Evolutionary conservation across 1,284 basidiomycete genomes (phyloP).

Genomic region (Cryptococcus hybrid): DNA sequence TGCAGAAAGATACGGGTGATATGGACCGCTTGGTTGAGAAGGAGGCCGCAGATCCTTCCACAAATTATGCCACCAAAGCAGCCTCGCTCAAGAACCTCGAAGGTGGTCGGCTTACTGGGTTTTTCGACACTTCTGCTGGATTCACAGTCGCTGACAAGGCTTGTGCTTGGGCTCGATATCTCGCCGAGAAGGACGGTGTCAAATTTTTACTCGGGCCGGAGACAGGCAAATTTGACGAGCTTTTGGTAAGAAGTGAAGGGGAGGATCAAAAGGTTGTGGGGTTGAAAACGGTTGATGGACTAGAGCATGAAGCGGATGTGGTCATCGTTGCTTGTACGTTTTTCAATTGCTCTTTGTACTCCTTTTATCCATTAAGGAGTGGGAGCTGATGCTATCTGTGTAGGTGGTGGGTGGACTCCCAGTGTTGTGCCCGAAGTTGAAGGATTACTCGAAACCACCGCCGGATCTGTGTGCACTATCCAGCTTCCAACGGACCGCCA

Average conservation of each 20-base stretch:
- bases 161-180: constrained; percentile 20
- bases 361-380: not conserved
- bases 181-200: constrained; percentile 18
- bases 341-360: not conserved
- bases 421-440: constrained; percentile 20
- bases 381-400: not conserved
- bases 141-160: constrained; percentile 25
- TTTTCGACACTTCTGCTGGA: constrained; percentile 23
- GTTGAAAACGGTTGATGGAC: constrained; percentile 23
- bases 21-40: constrained; percentile 1
- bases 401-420: constrained; percentile 33
- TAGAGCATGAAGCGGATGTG: constrained; percentile 19
- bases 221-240: constrained; percentile 13
- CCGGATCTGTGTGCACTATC: constrained; percentile 22
- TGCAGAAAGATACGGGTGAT: constrained; percentile 14
- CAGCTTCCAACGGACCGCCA: constrained; percentile 19
- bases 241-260: constrained; percentile 7
- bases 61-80: constrained; percentile 6
- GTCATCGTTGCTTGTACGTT: constrained; percentile 26
- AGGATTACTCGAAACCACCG: constrained; percentile 22
- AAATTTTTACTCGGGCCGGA: constrained; percentile 19
- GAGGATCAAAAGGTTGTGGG: constrained; percentile 13
- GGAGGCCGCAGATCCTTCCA: constrained; percentile 2
- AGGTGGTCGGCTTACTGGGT: constrained; percentile 7
- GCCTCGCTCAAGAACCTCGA: constrained; percentile 1